phyloP scores from a whole-genome alignment of 176 grass and related monocot species.

The Carex cristatella region DNA sequence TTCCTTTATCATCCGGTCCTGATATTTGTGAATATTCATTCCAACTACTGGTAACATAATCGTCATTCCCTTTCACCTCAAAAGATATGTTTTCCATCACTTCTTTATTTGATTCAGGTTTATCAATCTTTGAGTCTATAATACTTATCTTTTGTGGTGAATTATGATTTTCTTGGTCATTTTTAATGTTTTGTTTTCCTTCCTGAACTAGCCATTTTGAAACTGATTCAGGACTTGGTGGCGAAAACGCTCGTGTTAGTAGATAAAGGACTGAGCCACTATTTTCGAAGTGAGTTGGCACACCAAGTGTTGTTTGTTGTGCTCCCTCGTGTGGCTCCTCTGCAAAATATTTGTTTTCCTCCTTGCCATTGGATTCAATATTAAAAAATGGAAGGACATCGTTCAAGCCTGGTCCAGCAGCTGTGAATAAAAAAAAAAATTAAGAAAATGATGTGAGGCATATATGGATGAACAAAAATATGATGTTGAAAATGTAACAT shows the following conservation, averaged over 20 bases:
- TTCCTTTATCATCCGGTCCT: conserved; percentile 53
- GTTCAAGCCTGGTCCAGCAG: conserved; percentile 29
- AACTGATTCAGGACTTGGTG: conserved; percentile 63
- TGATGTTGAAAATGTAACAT: conserved; percentile 12
- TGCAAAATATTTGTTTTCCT: conserved; percentile 33
- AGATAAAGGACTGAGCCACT: conserved; percentile 72
- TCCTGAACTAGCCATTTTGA: conserved; percentile 48
- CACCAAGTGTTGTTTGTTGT: conserved; percentile 46
- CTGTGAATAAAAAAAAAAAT: conserved; percentile 39
- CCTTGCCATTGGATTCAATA: conserved; percentile 36
- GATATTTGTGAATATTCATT: conserved; percentile 90
- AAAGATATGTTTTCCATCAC: neutral
- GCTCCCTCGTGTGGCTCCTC: conserved; percentile 23
- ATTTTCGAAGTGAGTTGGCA: conserved; percentile 90
- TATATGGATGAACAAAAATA: conserved; percentile 17
- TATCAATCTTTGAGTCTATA: conserved; percentile 25
- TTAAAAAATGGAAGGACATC: conserved; percentile 60
- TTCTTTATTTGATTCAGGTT: conserved; percentile 28
- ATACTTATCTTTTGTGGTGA: conserved; percentile 18
- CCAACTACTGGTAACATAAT: conserved; percentile 18
- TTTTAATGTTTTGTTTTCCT: conserved; percentile 13
- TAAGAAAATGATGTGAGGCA: conserved; percentile 7
- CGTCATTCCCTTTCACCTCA: conserved; percentile 23
- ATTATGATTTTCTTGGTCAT: neutral
- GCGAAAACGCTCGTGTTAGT: conserved; percentile 58